Percentiles rank a stretch among this genome's conserved stretches.
Conservation (phyloP, 1,139 yeast genomes). For the Candida smagusa region DNA sequence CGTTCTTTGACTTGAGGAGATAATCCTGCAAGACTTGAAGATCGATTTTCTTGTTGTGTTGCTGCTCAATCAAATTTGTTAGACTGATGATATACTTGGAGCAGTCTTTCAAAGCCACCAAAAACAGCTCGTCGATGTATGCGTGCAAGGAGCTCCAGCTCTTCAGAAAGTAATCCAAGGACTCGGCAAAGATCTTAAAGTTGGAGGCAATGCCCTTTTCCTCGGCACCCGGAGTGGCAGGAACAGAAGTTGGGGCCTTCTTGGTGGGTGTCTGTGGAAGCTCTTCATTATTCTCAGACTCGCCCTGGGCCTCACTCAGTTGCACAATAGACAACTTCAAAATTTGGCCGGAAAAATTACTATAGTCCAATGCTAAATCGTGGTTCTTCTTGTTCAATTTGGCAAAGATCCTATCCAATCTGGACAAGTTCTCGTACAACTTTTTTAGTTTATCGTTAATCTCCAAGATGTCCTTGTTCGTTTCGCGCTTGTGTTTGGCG, state of each 20-base stretch:
- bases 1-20: slow-evolving; percentile 64
- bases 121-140: slow-evolving; percentile 74
- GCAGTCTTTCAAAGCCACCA: slow-evolving; percentile 80
- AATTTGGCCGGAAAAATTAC: slow-evolving; percentile 68
- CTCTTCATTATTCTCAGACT: not conserved
- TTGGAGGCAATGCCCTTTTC: slow-evolving; percentile 22
- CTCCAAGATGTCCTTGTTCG: slow-evolving; percentile 75
- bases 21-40: slow-evolving; percentile 83
- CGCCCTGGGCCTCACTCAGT: slow-evolving; percentile 9
- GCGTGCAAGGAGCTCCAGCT: slow-evolving; percentile 46
- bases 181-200: slow-evolving; percentile 39
- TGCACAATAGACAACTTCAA: slow-evolving; percentile 61
- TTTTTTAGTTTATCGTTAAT: slow-evolving; percentile 80
- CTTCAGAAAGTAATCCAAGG: slow-evolving; percentile 49
- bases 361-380: slow-evolving; percentile 70
- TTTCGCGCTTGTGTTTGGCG: slow-evolving; percentile 62
- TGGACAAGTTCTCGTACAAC: slow-evolving; percentile 75
- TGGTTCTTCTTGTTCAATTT: slow-evolving; percentile 71
- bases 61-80: slow-evolving; percentile 71
- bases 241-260: slow-evolving; percentile 1
- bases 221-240: slow-evolving; percentile 4
- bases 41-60: slow-evolving; percentile 90
- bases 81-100: slow-evolving; percentile 80
- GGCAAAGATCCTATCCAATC: slow-evolving; percentile 74
- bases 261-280: slow-evolving; percentile 11